Percentiles rank a stretch among this genome's conserved stretches.
phyloP scores from a whole-genome alignment of 305 asterid species.

The Petunia hybrid region DNA sequence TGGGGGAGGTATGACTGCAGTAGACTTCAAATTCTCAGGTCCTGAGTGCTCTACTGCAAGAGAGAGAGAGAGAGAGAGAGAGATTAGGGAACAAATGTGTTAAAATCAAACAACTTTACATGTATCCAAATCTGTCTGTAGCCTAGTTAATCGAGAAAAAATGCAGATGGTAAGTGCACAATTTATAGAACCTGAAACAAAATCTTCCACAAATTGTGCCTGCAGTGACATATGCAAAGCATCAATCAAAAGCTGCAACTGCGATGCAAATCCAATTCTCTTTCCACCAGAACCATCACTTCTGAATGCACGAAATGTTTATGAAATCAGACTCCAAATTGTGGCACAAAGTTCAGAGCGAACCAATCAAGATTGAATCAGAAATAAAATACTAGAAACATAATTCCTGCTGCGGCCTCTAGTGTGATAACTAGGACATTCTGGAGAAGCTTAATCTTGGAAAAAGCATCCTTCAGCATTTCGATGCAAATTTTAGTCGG shows the following conservation, averaged over 20 bases:
- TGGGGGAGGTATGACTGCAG: conserved; percentile 95
- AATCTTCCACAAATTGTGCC: conserved; percentile 85
- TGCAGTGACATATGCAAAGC: conserved; percentile 81
- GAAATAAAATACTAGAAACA: not conserved
- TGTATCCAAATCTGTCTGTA: conserved; percentile 12
- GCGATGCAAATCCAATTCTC: conserved; percentile 87
- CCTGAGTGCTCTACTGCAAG: conserved; percentile 62
- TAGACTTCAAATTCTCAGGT: conserved; percentile 71
- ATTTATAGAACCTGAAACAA: conserved; percentile 77
- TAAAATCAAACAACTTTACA: not conserved
- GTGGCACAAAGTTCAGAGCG: conserved; percentile 20
- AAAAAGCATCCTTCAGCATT: not conserved
- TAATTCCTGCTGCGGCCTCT: not conserved
- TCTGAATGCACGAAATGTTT: conserved; percentile 47
- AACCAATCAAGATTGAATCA: conserved; percentile 26
- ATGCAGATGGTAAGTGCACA: conserved; percentile 9
- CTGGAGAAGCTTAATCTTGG: conserved; percentile 14
- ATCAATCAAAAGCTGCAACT: conserved; percentile 74
- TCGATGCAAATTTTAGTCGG: not conserved
- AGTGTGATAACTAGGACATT: not conserved
- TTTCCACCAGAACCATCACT: conserved; percentile 61
- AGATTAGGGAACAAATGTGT: conserved; percentile 20
- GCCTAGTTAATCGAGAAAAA: not conserved
- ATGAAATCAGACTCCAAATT: conserved; percentile 26
- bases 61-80: conserved; percentile 6